A percentile compares a stretch with the other conserved stretches of the same genome.
Evolutionary conservation across 805 yeast genomes (phyloP).

Genomic region (Yamadazyma insecticola): DNA sequence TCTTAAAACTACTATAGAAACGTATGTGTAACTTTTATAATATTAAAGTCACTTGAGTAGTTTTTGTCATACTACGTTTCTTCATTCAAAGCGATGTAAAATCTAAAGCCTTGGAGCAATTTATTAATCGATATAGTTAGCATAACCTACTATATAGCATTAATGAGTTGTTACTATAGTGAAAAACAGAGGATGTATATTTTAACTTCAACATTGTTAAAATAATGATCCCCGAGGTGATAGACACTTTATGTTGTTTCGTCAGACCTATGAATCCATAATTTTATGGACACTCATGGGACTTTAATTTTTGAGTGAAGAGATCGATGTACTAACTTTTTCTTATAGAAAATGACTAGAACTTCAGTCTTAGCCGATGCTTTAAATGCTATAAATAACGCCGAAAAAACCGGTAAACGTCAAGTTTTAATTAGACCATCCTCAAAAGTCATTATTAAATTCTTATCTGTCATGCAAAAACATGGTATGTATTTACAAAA

Average conservation of each 20-base stretch:
- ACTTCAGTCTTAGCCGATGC: slow-evolving; percentile 98
- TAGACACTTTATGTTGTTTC: slow-evolving; percentile 22
- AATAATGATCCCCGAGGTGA: slow-evolving; percentile 15
- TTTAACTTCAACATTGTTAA: slow-evolving; percentile 3
- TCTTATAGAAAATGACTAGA: slow-evolving; percentile 71
- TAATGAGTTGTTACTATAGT: no score
- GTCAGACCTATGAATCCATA: slow-evolving; percentile 5
- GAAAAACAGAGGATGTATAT: background rate
- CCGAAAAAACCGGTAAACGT: slow-evolving; percentile 99
- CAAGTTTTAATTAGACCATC: slow-evolving; percentile 98
- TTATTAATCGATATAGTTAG: no score
- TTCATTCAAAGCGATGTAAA: no score
- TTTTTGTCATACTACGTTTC: no score
- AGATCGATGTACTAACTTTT: slow-evolving; percentile 12
- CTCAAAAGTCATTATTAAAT: slow-evolving; percentile 96
- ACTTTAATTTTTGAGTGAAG: slow-evolving; percentile 13
- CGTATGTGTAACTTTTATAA: no score
- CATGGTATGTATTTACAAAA: slow-evolving; percentile 43
- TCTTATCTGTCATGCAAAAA: slow-evolving; percentile 94
- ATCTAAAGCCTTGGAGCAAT: no score
- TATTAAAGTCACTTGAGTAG: no score
- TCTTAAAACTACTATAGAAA: no score
- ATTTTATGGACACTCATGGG: slow-evolving; percentile 36
- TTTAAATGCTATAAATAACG: slow-evolving; percentile 95
- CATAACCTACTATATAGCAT: no score